phyloP scores from a whole-genome alignment of 371 early-diverging fungal species.

The Mucor lusitanicus region DNA sequence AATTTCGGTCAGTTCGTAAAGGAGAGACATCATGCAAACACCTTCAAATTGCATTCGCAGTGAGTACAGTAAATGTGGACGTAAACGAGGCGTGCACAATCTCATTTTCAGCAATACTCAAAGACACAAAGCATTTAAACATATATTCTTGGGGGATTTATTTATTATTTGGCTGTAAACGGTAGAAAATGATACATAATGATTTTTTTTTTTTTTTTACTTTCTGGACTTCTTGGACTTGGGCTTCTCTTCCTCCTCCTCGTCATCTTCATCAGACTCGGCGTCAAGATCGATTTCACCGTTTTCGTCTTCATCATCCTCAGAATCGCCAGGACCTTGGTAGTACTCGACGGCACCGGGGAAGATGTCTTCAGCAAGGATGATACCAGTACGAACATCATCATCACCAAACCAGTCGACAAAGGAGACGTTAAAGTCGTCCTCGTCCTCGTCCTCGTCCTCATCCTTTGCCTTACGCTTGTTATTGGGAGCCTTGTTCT shows the following conservation, averaged over 20 bases:
- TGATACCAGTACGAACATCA: slow-evolving; percentile 36
- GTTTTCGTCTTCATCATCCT: slow-evolving; percentile 35
- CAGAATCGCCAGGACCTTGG: slow-evolving; percentile 24
- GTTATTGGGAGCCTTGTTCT: slow-evolving; percentile 44
- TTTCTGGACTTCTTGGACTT: slow-evolving; percentile 16
- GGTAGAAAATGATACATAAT: background rate
- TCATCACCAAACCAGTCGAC: slow-evolving; percentile 53
- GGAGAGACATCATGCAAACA: no score
- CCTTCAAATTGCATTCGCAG: no score
- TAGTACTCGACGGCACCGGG: slow-evolving; percentile 38
- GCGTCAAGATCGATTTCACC: slow-evolving; percentile 37
- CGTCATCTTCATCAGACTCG: slow-evolving; percentile 16
- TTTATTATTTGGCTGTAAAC: background rate
- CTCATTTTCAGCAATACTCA: no score
- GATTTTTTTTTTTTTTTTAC: background rate
- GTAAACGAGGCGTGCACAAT: no score
- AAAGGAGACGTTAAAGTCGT: slow-evolving; percentile 35
- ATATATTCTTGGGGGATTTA: background rate
- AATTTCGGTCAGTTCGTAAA: no score
- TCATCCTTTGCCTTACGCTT: slow-evolving; percentile 49
- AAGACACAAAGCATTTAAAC: background rate
- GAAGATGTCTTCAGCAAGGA: slow-evolving; percentile 47
- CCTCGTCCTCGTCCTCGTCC: slow-evolving; percentile 30
- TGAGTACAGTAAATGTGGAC: no score
- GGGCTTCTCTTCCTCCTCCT: slow-evolving; percentile 15